Evolutionary conservation across 495 filamentous ascomycete genomes (phyloP).

Genomic region (Parathielavia hyrcaniae): DNA sequence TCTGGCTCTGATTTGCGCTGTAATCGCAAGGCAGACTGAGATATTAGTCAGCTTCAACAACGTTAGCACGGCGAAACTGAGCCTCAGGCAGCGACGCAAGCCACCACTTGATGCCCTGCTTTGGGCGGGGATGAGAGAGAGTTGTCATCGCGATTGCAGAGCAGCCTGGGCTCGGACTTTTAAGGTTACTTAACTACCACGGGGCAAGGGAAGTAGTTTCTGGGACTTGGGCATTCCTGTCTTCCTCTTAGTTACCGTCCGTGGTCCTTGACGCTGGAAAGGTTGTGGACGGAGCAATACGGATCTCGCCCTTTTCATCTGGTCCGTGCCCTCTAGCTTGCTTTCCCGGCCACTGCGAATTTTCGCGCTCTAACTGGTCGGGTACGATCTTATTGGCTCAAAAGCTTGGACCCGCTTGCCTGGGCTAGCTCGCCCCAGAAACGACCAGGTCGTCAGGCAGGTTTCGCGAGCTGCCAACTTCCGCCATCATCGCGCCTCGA

Average conservation of each 20-base stretch:
- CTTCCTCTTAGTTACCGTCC: too few species aligned
- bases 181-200: neutral
- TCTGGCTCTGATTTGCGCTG: neutral
- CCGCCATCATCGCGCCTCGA: conserved; percentile 16
- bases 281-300: too few species aligned
- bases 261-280: neutral
- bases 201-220: neutral
- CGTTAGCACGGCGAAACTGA: conserved; percentile 18
- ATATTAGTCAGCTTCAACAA: conserved; percentile 25
- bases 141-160: neutral
- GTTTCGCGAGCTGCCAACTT: conserved; percentile 20
- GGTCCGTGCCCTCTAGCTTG: conserved; percentile 11
- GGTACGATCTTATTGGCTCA: conserved; percentile 8
- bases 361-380: conserved; percentile 8
- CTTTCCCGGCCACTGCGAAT: conserved; percentile 17
- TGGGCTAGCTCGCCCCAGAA: conserved; percentile 8
- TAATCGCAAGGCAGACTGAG: conserved; percentile 25
- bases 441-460: neutral
- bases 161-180: too few species aligned
- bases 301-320: too few species aligned
- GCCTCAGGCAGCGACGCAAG: conserved; percentile 14
- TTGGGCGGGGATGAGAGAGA: neutral
- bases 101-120: conserved; percentile 17
- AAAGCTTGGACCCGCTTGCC: conserved; percentile 3
- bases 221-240: neutral